Base-by-base conservation (phyloP, 768 basidiomycete species). In the Russula sp. region DNA sequence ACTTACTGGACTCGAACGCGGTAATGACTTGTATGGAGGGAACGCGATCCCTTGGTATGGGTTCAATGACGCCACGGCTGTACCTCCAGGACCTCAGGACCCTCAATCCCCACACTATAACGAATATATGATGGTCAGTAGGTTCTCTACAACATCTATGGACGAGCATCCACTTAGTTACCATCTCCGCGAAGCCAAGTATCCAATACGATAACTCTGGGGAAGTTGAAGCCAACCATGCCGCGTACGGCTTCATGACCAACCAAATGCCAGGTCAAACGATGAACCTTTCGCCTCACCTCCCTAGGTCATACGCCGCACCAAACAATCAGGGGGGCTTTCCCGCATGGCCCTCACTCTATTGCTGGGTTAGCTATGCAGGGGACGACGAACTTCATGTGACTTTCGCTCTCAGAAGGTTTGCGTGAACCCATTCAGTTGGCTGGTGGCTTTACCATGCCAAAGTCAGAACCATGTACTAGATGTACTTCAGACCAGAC, bases 311-410 rank as follows among this genome's bases (percentile, higher is more conserved):
- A 25, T 32, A 35, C 8, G 13, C 58, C 2, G 20, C 14, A 1
- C 49, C 14, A 22, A 45, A 25, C 18, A 43, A 51, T 34, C 32
- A 48, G 5, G 18, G n/a, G 13, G 7, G 18, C 2, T 22, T 3
- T 29, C 50, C 50, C 0, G 22, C 45, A 45, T 59, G 58, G 58
- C n/a, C 2, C 4, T 7, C 52, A 8, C 16, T 18, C 42, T 2
- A 38, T 25, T 45, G 16, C 16, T 45, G 50, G 34, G 50, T 59
- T 18, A 16, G 10, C 7, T 20, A 52, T 38, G 58, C 16, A 13
- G 25, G 4, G 20, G 34, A 59, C 20, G 50, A 59, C 14, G 58
- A 59, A 38, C 50, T 59, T n/a, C 58, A 43, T n/a, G 34, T 52
- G 34, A 52, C 50, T 10, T 46, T 59, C n/a, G 34, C 25, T 9